Base-by-base conservation (phyloP, 306 rosid species). In the Ceratonia siliqua region DNA sequence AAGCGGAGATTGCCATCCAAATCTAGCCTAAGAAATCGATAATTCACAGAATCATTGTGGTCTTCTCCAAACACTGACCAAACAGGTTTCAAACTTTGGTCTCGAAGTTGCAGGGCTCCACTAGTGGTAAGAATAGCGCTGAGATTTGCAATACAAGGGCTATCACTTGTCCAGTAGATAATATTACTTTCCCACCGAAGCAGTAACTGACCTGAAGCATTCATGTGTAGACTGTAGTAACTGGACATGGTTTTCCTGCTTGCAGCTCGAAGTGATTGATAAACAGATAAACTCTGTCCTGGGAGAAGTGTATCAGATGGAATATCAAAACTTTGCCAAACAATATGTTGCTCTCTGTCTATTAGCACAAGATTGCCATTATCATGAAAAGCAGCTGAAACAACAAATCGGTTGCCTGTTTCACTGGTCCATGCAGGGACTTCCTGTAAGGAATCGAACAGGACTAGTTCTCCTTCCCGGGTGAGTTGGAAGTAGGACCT, bases 61-160 rank as follows among this genome's bases (percentile, higher is more conserved):
- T 89, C 97, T 65, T 83, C 92, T 42, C 89, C 93, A 68, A 86
- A 92, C n/a, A 79, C 84, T n/a, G 88, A 85, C 97, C 97, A 92
- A 48, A 90, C 82, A 30, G 85, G 81, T 67, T 73, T 79, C 46
- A 39, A 68, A 50, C 43, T 68, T 54, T 58, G 75, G 78, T 86
- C 83, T 14, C 55, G 80, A 76, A 92, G 86, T 80, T 89, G 92
- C 58, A 92, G 49, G 2, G 93, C 84, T 85, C 97, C 97, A 50
- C 36, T 70, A 13, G 82, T 59, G 38, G 87, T 80, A 55, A 92
- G 81, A 59, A 69, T 55, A 57, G 90, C 97, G 27, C 78, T 88
- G 56, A 88, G 74, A 81, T 89, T 89, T 42, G 83, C 80, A 78
- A 70, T 54, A 35, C 80, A 68, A 67, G 68, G 85, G 73, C 67